Evolutionary conservation across 2,329 filamentous ascomycete species (phyloP).

Genomic region (Botrytis squamosa): DNA sequence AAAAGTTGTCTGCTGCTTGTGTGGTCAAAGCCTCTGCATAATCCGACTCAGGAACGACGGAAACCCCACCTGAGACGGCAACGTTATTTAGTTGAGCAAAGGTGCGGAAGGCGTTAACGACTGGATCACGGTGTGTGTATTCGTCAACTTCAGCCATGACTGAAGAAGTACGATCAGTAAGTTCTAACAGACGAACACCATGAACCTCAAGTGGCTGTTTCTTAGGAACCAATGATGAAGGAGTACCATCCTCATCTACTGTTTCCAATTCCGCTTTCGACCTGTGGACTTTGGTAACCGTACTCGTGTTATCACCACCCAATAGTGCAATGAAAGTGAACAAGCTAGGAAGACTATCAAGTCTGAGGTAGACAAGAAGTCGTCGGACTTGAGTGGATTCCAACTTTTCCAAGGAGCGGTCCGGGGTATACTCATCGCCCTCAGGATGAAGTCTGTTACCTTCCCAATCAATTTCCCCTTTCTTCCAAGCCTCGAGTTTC

Average conservation of each 20-base stretch:
- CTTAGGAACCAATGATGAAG: constrained; percentile 31
- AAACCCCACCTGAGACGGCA: constrained; percentile 76
- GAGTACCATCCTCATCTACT: constrained; percentile 32
- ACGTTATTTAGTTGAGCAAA: constrained; percentile 84
- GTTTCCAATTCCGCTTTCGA: constrained; percentile 37
- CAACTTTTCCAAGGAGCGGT: constrained; percentile 48
- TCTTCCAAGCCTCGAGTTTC: constrained; percentile 72
- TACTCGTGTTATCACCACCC: constrained; percentile 50
- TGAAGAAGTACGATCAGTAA: constrained; percentile 89
- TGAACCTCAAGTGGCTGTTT: constrained; percentile 47
- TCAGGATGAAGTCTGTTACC: constrained; percentile 48
- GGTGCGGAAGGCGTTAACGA: constrained; percentile 87
- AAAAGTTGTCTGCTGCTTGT: constrained; percentile 66
- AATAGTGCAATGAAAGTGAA: constrained; percentile 82
- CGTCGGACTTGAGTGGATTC: constrained; percentile 55
- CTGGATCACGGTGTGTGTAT: constrained; percentile 69
- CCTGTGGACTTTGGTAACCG: constrained; percentile 39
- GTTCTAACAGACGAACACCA: constrained; percentile 79
- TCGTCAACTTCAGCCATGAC: constrained; percentile 91
- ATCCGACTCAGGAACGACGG: constrained; percentile 72
- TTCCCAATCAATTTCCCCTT: constrained; percentile 90
- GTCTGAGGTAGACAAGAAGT: constrained; percentile 75
- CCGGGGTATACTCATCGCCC: constrained; percentile 39
- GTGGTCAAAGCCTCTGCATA: constrained; percentile 76
- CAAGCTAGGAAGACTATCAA: constrained; percentile 80